These are phyloP conservation scores for Begonia loranthoides DNA, from an alignment of 306 rosid genomes.

Conservation along the genomic window DNA sequence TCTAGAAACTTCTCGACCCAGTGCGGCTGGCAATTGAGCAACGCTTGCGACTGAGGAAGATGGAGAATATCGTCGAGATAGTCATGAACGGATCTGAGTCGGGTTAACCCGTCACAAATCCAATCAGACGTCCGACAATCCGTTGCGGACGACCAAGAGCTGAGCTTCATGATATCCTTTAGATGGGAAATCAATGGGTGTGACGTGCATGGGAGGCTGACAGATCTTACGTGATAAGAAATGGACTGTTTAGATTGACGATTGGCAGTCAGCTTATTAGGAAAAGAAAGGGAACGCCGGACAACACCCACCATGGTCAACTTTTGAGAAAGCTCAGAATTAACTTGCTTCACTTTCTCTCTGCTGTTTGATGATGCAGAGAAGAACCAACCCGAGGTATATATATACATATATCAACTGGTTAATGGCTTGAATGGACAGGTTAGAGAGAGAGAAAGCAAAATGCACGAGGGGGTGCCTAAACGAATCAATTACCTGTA, in stretches of 20 bases:
- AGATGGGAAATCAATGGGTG: slow-evolving; percentile 65
- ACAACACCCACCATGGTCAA: slow-evolving; percentile 60
- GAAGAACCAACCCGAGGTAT: background rate
- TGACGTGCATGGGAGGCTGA: slow-evolving; percentile 80
- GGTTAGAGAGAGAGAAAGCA: background rate
- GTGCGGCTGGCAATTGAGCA: slow-evolving; percentile 32
- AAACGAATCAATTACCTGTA: no score
- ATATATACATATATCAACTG: background rate
- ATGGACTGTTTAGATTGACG: slow-evolving; percentile 34
- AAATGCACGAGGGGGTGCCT: slow-evolving; percentile 15
- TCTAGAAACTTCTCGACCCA: slow-evolving; percentile 64
- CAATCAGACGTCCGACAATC: slow-evolving; percentile 21
- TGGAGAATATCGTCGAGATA: slow-evolving; percentile 53
- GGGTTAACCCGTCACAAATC: slow-evolving; percentile 35
- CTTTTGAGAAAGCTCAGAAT: background rate
- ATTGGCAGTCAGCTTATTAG: slow-evolving; percentile 36
- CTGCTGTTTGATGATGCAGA: background rate
- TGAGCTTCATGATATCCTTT: slow-evolving; percentile 35
- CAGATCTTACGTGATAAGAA: slow-evolving; percentile 64
- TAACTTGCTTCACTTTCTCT: background rate
- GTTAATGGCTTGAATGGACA: background rate
- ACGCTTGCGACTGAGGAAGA: slow-evolving; percentile 61
- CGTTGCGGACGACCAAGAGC: slow-evolving; percentile 23
- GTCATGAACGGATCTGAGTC: slow-evolving; percentile 40
- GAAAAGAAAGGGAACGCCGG: slow-evolving; percentile 67